Evolutionary conservation across 768 basidiomycete genomes (phyloP), one percentile per base, ranked within the genome.

Genomic region (Cytidiella melzeri): DNA sequence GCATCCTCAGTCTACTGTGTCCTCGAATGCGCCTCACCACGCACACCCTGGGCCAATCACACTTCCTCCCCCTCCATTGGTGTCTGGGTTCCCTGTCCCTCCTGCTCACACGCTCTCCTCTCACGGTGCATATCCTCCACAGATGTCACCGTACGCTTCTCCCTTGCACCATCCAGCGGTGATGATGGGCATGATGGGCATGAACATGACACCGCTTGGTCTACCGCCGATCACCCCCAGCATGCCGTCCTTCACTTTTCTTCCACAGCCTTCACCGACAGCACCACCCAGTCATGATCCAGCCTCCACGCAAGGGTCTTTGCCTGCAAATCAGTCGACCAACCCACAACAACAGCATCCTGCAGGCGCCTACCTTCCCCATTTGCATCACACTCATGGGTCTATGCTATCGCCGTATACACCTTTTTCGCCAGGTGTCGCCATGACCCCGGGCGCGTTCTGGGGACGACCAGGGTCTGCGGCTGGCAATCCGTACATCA

Each of bases 141-240:
- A 48, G 19, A 45, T 58, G n/a, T 64, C 65, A 12, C 63, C 67
- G n/a, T 60, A 63, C 43, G 59, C 57, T 19, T 63, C 61, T 44
- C 69, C 69, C 44, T 60, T 77, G 43, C 71, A 78, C 56, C 69
- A 68, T 45, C 57, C 69, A 59, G 53, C 66, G 59, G 48, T 53
- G 45, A 41, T 50, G 54, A 54, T 51, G 57, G 51, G 30, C 58
- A 69, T 54, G 41, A 61, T 52, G 48, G 60, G 48, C 57, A 66
- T 60, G 38, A 64, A 70, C 26, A 72, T 83, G 53, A 89, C 86
- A 9, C 84, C 85, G n/a, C 79, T 83, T 54, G 87, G 88, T 0
- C 69, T 92, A n/a, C 88, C 89, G 12, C 87, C 90, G 1, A 92
- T 96, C 60, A 96, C 94, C n/a, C 93, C 94, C 0, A 88, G 87